phyloP scores from a whole-genome alignment of 441 rosid species.

The Populus trichocarpa region DNA sequence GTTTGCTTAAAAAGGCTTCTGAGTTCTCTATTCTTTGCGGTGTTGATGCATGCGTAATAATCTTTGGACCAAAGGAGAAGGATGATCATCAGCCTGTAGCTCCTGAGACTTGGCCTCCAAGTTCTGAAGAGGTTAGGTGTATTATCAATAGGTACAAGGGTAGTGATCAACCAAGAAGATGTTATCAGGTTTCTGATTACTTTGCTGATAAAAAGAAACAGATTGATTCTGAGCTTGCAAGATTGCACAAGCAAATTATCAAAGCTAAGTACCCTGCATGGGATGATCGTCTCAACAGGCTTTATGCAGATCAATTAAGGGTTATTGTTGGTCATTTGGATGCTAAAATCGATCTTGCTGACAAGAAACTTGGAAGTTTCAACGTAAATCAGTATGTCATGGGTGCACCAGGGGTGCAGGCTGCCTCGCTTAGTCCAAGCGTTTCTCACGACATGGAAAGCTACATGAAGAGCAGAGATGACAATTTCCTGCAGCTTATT shows the following conservation, averaged over 20 bases:
- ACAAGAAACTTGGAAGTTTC: not conserved
- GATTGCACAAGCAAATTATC: slow-evolving; percentile 7
- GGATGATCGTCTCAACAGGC: slow-evolving; percentile 4
- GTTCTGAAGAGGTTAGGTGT: not conserved
- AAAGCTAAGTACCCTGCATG: slow-evolving; percentile 8
- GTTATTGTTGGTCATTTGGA: not conserved
- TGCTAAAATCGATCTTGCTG: not conserved
- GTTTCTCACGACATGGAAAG: not conserved
- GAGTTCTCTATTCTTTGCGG: slow-evolving; percentile 63
- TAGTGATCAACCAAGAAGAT: slow-evolving; percentile 10
- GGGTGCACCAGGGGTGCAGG: not conserved
- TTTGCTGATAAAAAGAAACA: slow-evolving; percentile 20
- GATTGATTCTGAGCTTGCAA: slow-evolving; percentile 9
- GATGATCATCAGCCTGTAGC: not conserved
- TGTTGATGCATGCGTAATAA: slow-evolving; percentile 46
- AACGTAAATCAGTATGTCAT: not conserved
- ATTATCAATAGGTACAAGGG: slow-evolving; percentile 9
- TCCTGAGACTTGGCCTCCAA: slow-evolving; percentile 17
- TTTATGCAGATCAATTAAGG: not conserved
- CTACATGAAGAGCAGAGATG: not conserved
- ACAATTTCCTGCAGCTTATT: not conserved
- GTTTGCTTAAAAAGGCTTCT: slow-evolving; percentile 52
- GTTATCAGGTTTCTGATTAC: slow-evolving; percentile 15
- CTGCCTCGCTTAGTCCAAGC: not conserved
- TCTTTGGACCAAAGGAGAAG: slow-evolving; percentile 26